Evolutionary conservation across 208 protist species (phyloP).

Genomic region (Leishmania martiniquensis): DNA sequence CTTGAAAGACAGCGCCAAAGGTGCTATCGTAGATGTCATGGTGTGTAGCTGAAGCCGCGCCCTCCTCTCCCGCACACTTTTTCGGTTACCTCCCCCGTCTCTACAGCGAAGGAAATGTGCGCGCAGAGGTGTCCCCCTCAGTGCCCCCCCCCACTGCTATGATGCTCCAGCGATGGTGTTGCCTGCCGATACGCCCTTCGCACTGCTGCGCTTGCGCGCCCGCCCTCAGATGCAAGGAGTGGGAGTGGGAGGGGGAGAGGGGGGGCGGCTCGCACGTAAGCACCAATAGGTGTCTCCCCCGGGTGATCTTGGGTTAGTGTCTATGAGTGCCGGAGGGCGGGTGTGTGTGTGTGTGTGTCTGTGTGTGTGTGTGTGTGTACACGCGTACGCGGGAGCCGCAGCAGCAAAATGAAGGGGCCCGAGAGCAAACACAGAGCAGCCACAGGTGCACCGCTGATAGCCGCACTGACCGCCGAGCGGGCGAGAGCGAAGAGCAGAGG

Average conservation of each 20-base stretch:
- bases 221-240: neutral
- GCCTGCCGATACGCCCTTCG: neutral
- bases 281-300: neutral
- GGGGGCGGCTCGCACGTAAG: neutral
- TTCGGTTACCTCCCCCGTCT: neutral
- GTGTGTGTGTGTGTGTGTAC: conserved; percentile 1
- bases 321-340: too few species aligned
- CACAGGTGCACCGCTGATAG: neutral
- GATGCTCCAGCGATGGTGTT: neutral
- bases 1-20: conserved; percentile 27
- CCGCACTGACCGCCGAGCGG: neutral
- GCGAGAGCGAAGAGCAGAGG: neutral
- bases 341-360: conserved; percentile 1
- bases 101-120: neutral
- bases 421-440: too few species aligned
- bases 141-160: neutral
- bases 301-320: too few species aligned
- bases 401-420: neutral
- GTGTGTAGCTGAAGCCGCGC: neutral
- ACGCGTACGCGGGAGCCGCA: too few species aligned
- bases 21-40: conserved; percentile 13
- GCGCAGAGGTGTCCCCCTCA: neutral
- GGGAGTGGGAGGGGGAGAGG: too few species aligned
- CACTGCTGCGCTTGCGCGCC: neutral
- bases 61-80: neutral